phyloP scores from a whole-genome alignment of 345 rosid species.

The Hypericum perforatum region DNA sequence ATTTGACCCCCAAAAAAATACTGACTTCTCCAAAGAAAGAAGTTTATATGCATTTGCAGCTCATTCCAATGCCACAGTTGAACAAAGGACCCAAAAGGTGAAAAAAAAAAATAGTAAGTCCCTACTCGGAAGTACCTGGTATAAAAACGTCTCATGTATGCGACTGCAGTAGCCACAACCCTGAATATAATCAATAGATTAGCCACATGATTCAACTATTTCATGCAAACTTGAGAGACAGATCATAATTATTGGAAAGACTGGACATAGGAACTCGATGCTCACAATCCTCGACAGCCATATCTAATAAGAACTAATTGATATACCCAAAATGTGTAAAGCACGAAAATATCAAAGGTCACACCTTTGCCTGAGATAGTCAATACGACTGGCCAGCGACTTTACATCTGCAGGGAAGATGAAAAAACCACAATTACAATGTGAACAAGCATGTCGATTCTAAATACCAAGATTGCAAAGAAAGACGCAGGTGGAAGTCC shows the following conservation, averaged over 20 bases:
- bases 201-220: neutral
- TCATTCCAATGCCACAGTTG: too few relatives aligned
- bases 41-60: too few relatives aligned
- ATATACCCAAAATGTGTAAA: neutral
- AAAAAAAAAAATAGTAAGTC: neutral
- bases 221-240: too few relatives aligned
- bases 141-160: constrained; percentile 94
- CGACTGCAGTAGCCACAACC: constrained; percentile 84
- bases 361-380: constrained; percentile 83
- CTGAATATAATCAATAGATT: constrained; percentile 33
- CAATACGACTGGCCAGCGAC: constrained; percentile 64
- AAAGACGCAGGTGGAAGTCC: too few relatives aligned
- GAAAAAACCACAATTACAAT: constrained; percentile 5
- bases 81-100: too few relatives aligned
- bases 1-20: too few relatives aligned
- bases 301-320: too few relatives aligned
- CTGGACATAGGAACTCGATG: too few relatives aligned
- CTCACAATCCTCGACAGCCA: too few relatives aligned
- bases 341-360: constrained; percentile 17
- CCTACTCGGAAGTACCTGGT: constrained; percentile 40
- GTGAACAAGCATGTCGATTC: neutral
- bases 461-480: neutral
- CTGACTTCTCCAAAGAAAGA: too few relatives aligned
- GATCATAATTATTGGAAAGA: too few relatives aligned
- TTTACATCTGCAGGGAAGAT: constrained; percentile 47